Evolutionary conservation across 1,284 basidiomycete genomes (phyloP), one percentile per base, ranked within the genome.

Genomic region (Cryptococcus sp.): DNA sequence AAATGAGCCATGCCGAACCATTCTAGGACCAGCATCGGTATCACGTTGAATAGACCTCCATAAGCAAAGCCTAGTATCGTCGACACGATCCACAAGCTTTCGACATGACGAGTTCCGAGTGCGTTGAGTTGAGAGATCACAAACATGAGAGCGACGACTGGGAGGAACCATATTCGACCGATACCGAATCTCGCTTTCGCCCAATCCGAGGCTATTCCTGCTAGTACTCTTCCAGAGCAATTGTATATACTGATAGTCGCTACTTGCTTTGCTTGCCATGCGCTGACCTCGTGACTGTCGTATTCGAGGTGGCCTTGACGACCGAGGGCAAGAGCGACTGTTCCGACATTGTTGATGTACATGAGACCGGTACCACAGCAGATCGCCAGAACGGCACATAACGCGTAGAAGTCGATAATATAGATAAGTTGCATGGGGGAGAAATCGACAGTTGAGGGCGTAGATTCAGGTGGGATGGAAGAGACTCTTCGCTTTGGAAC

Each of bases 331-430:
- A 89, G 85, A 0, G 91, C 84, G 69, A 96, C 90, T 0, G 87
- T 86, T n/a, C 91, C 91, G 21, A 91, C 90, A 61, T 97, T 97
- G 75, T 94, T 94, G 77, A 96, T 96, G 64, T 88, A 93, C 85
- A 92, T 89, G 28, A 97, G 62, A 0, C 92, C 91, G 1, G 87
- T 90, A 13, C 92, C 92, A 55, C 85, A 85, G 54, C 94, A 74
- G 43, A 91, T 76, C 0, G 84, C 82, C 46, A 89, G 79, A 46
- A 89, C 83, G 1, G 66, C 58, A 57, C 87, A 88, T 18, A 92
- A 69, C 4, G 91, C 67, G 80, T 85, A 85, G 63, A 92, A 93
- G 70, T 91, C 86, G 2, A 40, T n/a, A 77, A 72, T 47, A 63
- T n/a, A 44, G 32, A 68, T 47, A 10, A 69, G 52, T 16, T 68